These are phyloP conservation scores for Beta vulgaris DNA, from an alignment of 148 eudicot species.

Conservation along the genomic window DNA sequence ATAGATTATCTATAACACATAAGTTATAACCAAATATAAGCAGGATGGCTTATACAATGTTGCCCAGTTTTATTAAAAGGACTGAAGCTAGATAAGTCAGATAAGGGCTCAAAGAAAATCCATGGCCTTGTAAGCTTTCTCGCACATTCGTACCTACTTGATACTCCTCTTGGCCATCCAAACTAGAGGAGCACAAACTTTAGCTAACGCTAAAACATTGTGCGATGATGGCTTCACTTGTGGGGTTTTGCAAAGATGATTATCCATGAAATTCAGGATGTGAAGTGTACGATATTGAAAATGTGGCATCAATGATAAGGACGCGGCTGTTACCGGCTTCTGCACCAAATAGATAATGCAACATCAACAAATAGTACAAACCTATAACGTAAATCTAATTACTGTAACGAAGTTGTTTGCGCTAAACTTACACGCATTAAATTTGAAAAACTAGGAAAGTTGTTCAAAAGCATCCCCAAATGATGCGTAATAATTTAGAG, in stretches of 20 bases:
- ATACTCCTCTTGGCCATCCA: background rate
- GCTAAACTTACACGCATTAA: too few species aligned
- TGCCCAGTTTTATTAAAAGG: too few species aligned
- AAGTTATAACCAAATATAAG: too few species aligned
- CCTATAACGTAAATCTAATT: too few species aligned
- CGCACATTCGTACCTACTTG: background rate
- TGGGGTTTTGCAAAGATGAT: background rate
- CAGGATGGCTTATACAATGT: too few species aligned
- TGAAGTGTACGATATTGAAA: too few species aligned
- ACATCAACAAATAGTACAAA: background rate
- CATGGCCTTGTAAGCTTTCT: background rate
- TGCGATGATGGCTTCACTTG: background rate
- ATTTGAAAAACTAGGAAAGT: too few species aligned
- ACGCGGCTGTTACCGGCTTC: background rate
- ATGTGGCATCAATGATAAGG: background rate
- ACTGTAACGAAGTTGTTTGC: too few species aligned
- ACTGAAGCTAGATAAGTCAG: background rate
- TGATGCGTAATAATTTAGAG: too few species aligned
- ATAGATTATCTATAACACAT: too few species aligned
- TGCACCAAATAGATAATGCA: background rate
- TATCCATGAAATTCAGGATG: too few species aligned
- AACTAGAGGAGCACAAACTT: background rate
- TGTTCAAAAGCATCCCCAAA: too few species aligned
- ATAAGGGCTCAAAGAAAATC: background rate
- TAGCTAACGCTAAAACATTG: background rate